Conservation (phyloP, 495 filamentous ascomycete species). For the Poronia punctata region DNA sequence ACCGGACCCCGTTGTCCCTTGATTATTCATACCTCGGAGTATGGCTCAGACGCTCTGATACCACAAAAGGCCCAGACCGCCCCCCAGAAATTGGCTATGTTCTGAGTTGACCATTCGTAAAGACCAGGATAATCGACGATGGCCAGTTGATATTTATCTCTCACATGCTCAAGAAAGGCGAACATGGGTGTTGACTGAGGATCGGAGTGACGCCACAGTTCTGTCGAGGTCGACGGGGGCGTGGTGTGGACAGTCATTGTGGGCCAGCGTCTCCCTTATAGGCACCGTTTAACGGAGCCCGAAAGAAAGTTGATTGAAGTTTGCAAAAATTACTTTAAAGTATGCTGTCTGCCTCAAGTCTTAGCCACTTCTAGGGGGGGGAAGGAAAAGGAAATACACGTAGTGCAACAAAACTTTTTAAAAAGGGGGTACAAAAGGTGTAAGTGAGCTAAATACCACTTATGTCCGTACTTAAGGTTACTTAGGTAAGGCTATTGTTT, state of each 20-base stretch:
- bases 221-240: constrained; percentile 8
- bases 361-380: too few species aligned
- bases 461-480: neutral
- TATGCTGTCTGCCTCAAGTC: too few species aligned
- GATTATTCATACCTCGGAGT: constrained; percentile 47
- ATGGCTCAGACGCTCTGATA: constrained; percentile 60
- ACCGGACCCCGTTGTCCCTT: too few species aligned
- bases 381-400: too few species aligned
- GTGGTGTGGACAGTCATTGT: neutral
- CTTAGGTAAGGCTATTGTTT: too few species aligned
- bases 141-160: constrained; percentile 54
- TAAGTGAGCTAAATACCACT: neutral
- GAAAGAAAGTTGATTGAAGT: too few species aligned
- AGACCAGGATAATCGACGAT: constrained; percentile 62
- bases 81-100: constrained; percentile 73
- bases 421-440: too few species aligned
- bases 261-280: too few species aligned
- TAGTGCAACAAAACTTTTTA: too few species aligned
- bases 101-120: constrained; percentile 75
- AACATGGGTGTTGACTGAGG: constrained; percentile 62
- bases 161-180: constrained; percentile 61
- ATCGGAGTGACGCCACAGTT: constrained; percentile 68
- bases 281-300: too few species aligned
- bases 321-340: too few species aligned
- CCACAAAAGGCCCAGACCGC: constrained; percentile 78